Evolutionary conservation across 148 eudicot species (phyloP), one percentile per base, ranked within the genome.

Genomic region (Pouteria glomerata): DNA sequence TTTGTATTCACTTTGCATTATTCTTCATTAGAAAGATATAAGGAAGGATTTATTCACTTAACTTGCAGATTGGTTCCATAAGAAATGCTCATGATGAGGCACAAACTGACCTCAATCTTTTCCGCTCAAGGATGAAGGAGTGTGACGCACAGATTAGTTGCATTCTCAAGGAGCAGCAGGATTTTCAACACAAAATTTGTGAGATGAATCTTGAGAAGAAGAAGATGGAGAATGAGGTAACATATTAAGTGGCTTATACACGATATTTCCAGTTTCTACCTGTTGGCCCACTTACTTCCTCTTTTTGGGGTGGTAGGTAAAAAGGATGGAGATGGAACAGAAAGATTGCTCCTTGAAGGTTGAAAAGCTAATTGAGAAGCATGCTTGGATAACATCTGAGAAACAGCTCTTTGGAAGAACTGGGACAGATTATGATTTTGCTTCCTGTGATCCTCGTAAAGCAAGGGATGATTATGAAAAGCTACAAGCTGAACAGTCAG

Each of bases 361-460:
- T 73, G 97, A 91, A 60, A 89, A 74, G 73, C 74, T 95, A 71
- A 74, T 95, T 53, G 97, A 91, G 73, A 95, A 88, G 76, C 87
- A 95, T 88, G 84, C 88, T 8, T 95, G 98, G 98, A 91, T 95
- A 78, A 78, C 96, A 78, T 86, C 97, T 67, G 96, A 95, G 84
- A 95, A 91, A 79, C 97, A 95, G 70, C 90, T 95, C 61, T 91
- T 95, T 77, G 99, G 97, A 76, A 85, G 88, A 76, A 78, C 77
- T 73, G 99, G 97, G 68, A 91, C 90, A 60, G 97, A 95, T 76
- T 95, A 95, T 81, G 94, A 95, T 74, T 95, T 95, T 76, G 66
- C 61, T 41, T 88, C 97, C 66, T 83, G 89, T 80, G 89, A 95
- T 82, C 96, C 99, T 72, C 78, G 34, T 34, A 84, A 72, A 77